Conservation (phyloP, 2,329 filamentous ascomycete species). For the Colletotrichum tabaci region DNA sequence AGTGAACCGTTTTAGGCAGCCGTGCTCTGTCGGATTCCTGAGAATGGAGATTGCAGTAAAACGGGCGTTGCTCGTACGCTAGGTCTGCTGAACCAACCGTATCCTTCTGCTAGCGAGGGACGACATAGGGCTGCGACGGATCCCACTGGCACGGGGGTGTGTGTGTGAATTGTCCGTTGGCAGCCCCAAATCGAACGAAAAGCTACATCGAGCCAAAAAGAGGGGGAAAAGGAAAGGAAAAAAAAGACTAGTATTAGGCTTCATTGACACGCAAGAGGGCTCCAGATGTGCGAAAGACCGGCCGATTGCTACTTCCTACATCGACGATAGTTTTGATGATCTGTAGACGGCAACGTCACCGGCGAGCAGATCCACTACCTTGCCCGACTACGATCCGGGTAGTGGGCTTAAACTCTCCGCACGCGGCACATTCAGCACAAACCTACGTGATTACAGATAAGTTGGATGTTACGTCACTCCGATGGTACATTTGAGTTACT, state of each 20-base stretch:
- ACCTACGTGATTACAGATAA: constrained; percentile 24
- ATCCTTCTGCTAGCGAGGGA: constrained; percentile 13
- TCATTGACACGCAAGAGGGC: constrained; percentile 18
- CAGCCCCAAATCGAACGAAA: constrained; percentile 4
- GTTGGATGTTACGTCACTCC: constrained; percentile 10
- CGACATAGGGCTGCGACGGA: constrained; percentile 10
- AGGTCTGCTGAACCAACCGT: constrained; percentile 12
- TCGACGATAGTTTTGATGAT: constrained; percentile 9
- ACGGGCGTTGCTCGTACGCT: constrained; percentile 1
- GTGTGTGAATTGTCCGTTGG: not conserved
- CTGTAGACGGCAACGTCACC: constrained; percentile 16
- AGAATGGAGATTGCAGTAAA: not conserved
- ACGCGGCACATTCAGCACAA: constrained; percentile 7
- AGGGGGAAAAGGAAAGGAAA: no score
- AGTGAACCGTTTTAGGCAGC: not conserved
- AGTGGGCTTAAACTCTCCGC: constrained; percentile 10
- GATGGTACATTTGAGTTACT: not conserved
- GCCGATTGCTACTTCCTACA: not conserved
- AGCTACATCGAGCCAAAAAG: constrained; percentile 2
- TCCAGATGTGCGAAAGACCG: not conserved
- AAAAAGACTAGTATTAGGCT: not conserved
- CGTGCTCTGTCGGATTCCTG: no score
- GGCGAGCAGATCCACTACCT: not conserved
- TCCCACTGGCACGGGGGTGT: not conserved
- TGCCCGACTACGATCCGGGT: not conserved